Evolutionary conservation across 805 yeast species (phyloP), one percentile per base, ranked within the genome.

Genomic region (Candida sakaeoensis): DNA sequence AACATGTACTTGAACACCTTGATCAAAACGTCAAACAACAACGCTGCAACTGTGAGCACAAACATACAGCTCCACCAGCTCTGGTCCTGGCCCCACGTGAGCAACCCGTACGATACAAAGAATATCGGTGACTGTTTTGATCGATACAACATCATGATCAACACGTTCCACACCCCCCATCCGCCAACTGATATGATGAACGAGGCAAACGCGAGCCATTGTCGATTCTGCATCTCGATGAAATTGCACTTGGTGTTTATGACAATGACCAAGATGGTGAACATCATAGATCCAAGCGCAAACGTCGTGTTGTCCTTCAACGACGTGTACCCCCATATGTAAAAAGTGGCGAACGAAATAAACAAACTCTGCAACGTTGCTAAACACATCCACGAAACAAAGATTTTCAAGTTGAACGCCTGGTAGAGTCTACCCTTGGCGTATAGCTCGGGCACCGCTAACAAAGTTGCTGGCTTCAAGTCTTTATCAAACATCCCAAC

Each of bases 401-500:
- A 89, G 4, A 86, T 65, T 39, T 61, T 62, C 49, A 89, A 55
- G 53, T 85, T 85, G 63, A 93, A 91, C 3, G 81, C 82, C 54
- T 80, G 75, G 49, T 80, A 84, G 27, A 75, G 65, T 40, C 93
- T 74, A 2, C 98, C 97, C 36, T 73, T 79, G 2, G 79, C 51
- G 56, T 93, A 93, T 19, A 93, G 67, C 59, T 90, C 96, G 0
- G 99, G 99, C 4, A 89, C 85, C 0, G 98, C 93, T 37, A 91
- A 58, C 39, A 93, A 69, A 0, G 98, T 91, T 1, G 93, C 78
- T 1, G 98, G 95, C 36, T 80, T 73, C 56, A 93, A 70, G 54
- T 93, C 99, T 55, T 84, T 85, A 52, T 91, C 96, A 61, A 93
- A 84, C 79, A 90, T 86, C n/a, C 99, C 99, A 39, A 93, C 70